Conservation (phyloP, 306 rosid species). For the Clitoria ternatea region DNA sequence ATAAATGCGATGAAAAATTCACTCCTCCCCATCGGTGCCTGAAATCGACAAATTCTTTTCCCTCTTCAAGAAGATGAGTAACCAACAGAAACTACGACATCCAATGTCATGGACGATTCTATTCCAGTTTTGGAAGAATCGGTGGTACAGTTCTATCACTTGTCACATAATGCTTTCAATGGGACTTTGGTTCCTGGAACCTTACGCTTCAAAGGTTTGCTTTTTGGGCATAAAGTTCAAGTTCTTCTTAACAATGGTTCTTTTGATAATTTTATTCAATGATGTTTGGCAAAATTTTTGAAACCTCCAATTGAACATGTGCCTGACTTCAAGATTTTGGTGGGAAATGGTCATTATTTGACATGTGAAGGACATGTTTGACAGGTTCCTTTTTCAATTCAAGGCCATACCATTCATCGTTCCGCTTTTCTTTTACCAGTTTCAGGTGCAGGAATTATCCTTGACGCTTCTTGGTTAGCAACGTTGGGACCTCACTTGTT, state of each 20-base stretch:
- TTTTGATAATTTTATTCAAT: background rate
- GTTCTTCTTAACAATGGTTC: background rate
- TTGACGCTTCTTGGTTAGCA: background rate
- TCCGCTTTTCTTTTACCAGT: background rate
- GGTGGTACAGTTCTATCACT: background rate
- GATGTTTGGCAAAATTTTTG: background rate
- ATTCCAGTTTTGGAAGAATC: background rate
- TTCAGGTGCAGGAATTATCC: background rate
- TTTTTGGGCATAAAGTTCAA: background rate
- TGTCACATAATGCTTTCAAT: background rate
- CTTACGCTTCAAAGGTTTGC: background rate
- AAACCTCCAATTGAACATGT: background rate
- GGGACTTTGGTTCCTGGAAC: background rate
- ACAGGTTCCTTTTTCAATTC: background rate
- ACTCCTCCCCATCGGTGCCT: too few relatives aligned
- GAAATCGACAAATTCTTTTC: too few relatives aligned
- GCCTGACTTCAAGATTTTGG: too few relatives aligned
- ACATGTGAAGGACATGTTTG: background rate
- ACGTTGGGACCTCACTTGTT: background rate
- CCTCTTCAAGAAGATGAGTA: too few relatives aligned
- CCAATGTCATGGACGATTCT: background rate
- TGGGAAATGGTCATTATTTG: too few relatives aligned
- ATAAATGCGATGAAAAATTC: too few relatives aligned
- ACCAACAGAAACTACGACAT: too few relatives aligned
- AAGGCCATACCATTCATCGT: background rate